Conservation (phyloP, 192 early-diverging fungal genomes). For the Umbelopsis sp. region DNA sequence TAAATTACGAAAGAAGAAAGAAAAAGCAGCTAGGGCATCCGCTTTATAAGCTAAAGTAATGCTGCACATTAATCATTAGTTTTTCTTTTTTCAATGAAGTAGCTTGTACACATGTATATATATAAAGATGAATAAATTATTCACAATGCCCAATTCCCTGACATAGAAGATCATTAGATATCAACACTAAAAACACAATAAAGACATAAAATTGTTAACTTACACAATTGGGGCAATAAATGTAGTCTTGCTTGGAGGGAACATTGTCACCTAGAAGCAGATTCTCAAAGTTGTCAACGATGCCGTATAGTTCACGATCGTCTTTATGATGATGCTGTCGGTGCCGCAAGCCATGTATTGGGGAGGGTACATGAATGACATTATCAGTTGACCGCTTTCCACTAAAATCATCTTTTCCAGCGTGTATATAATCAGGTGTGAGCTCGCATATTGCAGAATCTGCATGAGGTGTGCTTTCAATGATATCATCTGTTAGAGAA, state of each 20-base stretch:
- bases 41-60: not conserved
- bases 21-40: not conserved
- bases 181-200: not conserved
- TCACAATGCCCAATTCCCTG: too few species aligned
- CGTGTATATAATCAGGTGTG: not conserved
- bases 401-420: not conserved
- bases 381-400: not conserved
- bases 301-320: not conserved
- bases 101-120: too few species aligned
- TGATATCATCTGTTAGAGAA: not conserved
- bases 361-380: not conserved
- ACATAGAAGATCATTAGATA: too few species aligned
- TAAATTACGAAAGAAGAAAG: slow-evolving; percentile 54
- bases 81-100: too few species aligned
- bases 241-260: not conserved
- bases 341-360: not conserved
- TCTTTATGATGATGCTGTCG: not conserved
- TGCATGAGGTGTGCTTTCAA: not conserved
- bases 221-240: slow-evolving; percentile 17
- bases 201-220: not conserved
- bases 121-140: too few species aligned
- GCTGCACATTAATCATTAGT: not conserved
- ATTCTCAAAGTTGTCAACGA: not conserved
- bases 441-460: slow-evolving; percentile 3
- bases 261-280: not conserved